Base-by-base conservation (phyloP, 176 grass and related monocot species). In the Pharus latifolius region DNA sequence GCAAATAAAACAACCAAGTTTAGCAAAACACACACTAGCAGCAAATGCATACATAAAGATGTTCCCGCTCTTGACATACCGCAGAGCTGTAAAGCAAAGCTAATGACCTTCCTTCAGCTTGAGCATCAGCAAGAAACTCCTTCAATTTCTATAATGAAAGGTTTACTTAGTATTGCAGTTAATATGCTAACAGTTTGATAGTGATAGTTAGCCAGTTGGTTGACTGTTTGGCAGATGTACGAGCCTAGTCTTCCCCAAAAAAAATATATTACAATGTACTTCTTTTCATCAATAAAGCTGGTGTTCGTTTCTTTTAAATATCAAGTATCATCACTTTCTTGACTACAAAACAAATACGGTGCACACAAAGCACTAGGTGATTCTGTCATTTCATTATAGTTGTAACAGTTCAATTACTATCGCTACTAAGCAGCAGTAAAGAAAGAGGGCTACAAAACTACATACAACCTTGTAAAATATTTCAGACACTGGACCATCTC, bases 71-170 rank as follows among this genome's bases (percentile, higher is more conserved):
- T 37, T 61, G 63, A 58, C 84, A 85, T 90, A 98, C 94, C 72
- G 91, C 94, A 55, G 43, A 73, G 68, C 73, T 74, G 73, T 92
- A 98, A 63, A 98, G 89, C 45, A 77, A 84, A 56, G 84, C 81
- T 77, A 98, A 80, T 15, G 89, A 93, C 67, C 94, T 90, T 47
- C 88, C 81, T 81, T 98, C 83, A 93, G 89, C 74, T 88, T 92
- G 86, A 51, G 94, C 89, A 58, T 83, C 62, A 85, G 59, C 77
- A 29, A 98, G 75, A 79, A 98, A 98, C 62, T 80, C 78, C 75
- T 90, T 90, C 83, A 98, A 73, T 75, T 82, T 93, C 94, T 98
- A 78, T 55, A 69, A 84, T 18, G 15, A 77, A 59, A 75, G 23
- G 3, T 47, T 59, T 75, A 28, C 24, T 40, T n/a, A 75, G 44